These are phyloP conservation scores for Aspergillus kassunensis DNA, from an alignment of 495 filamentous ascomycete species.

Conservation along the genomic window DNA sequence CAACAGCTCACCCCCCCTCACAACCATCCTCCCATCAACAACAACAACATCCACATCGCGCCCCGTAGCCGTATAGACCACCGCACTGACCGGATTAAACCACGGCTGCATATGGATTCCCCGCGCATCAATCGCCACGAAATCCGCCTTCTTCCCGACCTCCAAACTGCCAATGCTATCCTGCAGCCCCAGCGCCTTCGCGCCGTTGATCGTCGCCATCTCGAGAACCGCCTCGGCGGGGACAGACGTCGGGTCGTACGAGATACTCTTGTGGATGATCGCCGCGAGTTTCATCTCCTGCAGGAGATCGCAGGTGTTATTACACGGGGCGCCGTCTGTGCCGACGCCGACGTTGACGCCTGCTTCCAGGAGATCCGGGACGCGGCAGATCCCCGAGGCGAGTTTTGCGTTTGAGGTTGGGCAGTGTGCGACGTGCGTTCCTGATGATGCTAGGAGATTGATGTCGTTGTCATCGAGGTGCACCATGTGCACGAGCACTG, in stretches of 20 bases:
- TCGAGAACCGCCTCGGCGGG: conserved; percentile 48
- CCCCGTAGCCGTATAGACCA: conserved; percentile 47
- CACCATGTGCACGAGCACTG: conserved; percentile 45
- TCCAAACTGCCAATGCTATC: conserved; percentile 47
- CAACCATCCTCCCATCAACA: conserved; percentile 43
- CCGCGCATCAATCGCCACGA: conserved; percentile 45
- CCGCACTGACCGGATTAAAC: conserved; percentile 40
- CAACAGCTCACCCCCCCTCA: conserved; percentile 31
- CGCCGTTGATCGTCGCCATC: conserved; percentile 51
- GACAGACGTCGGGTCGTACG: conserved; percentile 41
- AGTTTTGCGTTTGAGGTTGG: conserved; percentile 50
- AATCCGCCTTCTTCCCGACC: conserved; percentile 53
- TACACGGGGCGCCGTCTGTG: conserved; percentile 50
- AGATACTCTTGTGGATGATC: conserved; percentile 48
- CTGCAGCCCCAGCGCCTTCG: conserved; percentile 47
- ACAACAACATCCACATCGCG: conserved; percentile 47
- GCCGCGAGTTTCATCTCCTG: conserved; percentile 51
- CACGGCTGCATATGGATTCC: conserved; percentile 32
- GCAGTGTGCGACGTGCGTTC: conserved; percentile 46
- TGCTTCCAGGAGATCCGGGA: conserved; percentile 35
- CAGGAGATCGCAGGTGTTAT: conserved; percentile 47
- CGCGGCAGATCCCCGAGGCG: conserved; percentile 44
- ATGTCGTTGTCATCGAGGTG: conserved; percentile 46
- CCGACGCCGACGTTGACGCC: conserved; percentile 42
- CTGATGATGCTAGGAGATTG: conserved; percentile 30